phyloP scores from a whole-genome alignment of 306 rosid genomes.

The Gastrolobium villosum region DNA sequence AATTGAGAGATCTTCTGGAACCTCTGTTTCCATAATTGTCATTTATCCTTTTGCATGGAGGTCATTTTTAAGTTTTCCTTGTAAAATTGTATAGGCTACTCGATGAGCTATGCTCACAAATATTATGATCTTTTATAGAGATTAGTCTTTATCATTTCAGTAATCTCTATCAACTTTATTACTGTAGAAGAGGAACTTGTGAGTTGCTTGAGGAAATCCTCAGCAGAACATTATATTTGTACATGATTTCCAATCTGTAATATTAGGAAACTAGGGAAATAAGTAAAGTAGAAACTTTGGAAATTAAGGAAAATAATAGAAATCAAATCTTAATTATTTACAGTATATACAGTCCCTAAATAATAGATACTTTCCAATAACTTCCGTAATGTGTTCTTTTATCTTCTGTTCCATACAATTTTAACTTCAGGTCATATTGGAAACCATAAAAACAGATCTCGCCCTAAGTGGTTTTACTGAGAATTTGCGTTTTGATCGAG shows the following conservation, averaged over 20 bases:
- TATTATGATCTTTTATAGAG: background rate
- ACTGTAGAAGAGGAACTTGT: no score
- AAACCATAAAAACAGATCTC: background rate
- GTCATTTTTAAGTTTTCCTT: background rate
- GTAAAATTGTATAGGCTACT: background rate
- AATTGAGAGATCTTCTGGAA: no score
- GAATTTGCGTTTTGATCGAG: slow-evolving; percentile 15
- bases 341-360: no score
- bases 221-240: no score
- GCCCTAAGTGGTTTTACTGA: background rate
- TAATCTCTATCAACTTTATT: background rate
- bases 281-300: no score
- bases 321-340: no score
- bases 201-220: no score
- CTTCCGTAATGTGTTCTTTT: slow-evolving; percentile 7
- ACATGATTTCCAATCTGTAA: no score
- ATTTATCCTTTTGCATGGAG: background rate
- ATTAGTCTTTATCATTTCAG: slow-evolving; percentile 21
- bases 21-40: background rate
- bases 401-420: background rate
- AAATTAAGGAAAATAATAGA: no score
- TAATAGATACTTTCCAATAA: background rate
- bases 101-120: background rate
- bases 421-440: background rate
- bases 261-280: no score